A percentile compares a stretch with the other conserved stretches of the same genome.
Conservation (phyloP, 2,329 filamentous ascomycete genomes). For the Xylariaceae sp. region DNA sequence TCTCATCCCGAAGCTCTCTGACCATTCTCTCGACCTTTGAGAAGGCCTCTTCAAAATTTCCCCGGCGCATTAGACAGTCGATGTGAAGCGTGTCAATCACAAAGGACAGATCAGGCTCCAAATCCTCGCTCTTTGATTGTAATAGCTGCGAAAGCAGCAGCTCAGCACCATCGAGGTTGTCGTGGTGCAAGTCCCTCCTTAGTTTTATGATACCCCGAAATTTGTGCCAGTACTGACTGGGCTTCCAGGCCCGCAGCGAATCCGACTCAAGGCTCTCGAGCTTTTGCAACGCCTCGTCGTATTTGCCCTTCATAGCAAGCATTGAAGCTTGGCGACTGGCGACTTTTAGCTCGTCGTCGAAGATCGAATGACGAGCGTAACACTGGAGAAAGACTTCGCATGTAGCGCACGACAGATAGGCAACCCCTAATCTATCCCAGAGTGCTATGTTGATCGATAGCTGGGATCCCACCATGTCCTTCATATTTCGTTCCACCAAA, state of each 20-base stretch:
- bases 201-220: constrained; percentile 63
- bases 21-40: constrained; percentile 44
- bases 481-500: constrained; percentile 70
- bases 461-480: constrained; percentile 66
- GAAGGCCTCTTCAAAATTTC: constrained; percentile 45
- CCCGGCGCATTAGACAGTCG: constrained; percentile 45
- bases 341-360: constrained; percentile 75
- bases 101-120: constrained; percentile 49
- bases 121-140: constrained; percentile 46
- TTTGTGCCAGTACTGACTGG: constrained; percentile 66
- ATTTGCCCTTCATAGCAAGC: constrained; percentile 62
- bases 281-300: constrained; percentile 59
- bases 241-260: constrained; percentile 66
- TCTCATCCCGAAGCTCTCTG: constrained; percentile 39
- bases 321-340: constrained; percentile 65
- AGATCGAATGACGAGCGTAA: constrained; percentile 51
- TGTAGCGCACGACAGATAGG: constrained; percentile 50
- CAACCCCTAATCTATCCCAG: constrained; percentile 68
- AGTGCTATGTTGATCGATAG: constrained; percentile 66
- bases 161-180: constrained; percentile 48
- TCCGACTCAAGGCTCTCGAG: constrained; percentile 57
- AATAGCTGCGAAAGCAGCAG: constrained; percentile 47
- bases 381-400: constrained; percentile 73
- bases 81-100: constrained; percentile 48
- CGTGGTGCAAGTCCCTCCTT: constrained; percentile 54